These are phyloP conservation scores for Boletus reticulatus DNA, from an alignment of 768 basidiomycete genomes.

Conservation along the genomic window DNA sequence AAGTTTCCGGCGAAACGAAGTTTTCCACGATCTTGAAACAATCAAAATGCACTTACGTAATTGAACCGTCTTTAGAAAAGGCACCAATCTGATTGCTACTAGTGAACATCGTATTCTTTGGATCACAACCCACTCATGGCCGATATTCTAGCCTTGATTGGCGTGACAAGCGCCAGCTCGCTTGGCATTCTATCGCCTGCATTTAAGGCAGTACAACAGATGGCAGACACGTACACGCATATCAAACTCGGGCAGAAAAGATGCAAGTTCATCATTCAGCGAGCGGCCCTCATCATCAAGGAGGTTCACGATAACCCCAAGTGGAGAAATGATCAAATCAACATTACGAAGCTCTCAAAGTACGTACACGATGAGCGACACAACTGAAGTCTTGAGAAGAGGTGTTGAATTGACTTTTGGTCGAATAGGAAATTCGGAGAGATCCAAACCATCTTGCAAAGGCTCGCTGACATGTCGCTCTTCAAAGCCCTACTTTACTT, in stretches of 20 bases:
- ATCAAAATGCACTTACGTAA: too few relatives aligned
- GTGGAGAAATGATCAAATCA: background rate
- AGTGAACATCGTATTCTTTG: background rate
- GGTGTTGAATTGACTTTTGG: background rate
- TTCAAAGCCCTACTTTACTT: constrained; percentile 1
- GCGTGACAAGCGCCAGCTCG: background rate
- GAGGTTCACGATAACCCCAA: background rate
- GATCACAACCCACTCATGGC: background rate
- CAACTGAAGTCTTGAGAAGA: background rate
- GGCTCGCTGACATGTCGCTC: constrained; percentile 1
- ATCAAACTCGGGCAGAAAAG: background rate
- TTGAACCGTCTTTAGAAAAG: too few relatives aligned
- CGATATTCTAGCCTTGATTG: background rate
- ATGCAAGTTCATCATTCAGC: constrained; percentile 3
- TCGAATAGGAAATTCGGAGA: constrained; percentile 2
- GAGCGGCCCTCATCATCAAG: background rate
- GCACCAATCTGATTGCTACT: too few relatives aligned
- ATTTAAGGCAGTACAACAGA: background rate
- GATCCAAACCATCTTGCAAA: background rate
- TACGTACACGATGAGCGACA: background rate
- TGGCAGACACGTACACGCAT: background rate
- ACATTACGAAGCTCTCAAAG: background rate
- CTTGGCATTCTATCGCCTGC: background rate
- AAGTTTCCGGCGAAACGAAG: too few relatives aligned
- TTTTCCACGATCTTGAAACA: too few relatives aligned